Percentiles rank a stretch among this genome's conserved stretches.
These are phyloP conservation scores for Rhizomucor pusillus DNA, from an alignment of 371 early-diverging fungal genomes.

Conservation along the genomic window DNA sequence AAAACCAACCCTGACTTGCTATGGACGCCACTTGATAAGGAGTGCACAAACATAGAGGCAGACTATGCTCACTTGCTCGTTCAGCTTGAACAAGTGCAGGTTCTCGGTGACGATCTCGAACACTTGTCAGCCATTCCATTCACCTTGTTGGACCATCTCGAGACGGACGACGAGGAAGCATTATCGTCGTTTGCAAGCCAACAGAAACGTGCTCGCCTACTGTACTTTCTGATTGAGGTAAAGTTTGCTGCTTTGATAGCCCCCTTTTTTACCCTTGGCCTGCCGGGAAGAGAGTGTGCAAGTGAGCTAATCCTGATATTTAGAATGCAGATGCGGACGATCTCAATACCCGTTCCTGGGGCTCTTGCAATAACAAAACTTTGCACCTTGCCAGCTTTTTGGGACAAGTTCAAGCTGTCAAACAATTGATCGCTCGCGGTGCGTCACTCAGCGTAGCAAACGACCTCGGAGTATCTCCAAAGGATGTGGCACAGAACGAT, in stretches of 20 bases:
- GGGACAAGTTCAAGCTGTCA: constrained; percentile 8
- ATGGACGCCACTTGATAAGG: constrained; percentile 28
- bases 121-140: constrained; percentile 13
- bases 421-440: constrained; percentile 13
- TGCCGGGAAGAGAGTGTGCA: too few species aligned
- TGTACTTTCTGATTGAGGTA: constrained; percentile 27
- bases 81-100: constrained; percentile 13
- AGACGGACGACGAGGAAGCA: constrained; percentile 7
- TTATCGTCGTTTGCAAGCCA: constrained; percentile 1
- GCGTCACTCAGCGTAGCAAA: constrained; percentile 11
- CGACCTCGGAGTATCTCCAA: constrained; percentile 12
- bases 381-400: constrained; percentile 18
- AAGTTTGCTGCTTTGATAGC: not conserved
- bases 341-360: constrained; percentile 17
- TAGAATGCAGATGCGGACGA: constrained; percentile 7
- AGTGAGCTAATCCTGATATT: too few species aligned
- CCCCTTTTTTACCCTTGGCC: too few species aligned
- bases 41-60: constrained; percentile 13
- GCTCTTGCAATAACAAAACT: constrained; percentile 17
- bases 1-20: constrained; percentile 26
- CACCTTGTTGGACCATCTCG: constrained; percentile 11
- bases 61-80: constrained; percentile 7
- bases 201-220: constrained; percentile 14
- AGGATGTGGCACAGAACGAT: constrained; percentile 10
- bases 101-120: constrained; percentile 7